Percentiles rank a stretch among this genome's conserved stretches.
Conservation (phyloP, 495 filamentous ascomycete species). For the Pyrenula aspistea region DNA sequence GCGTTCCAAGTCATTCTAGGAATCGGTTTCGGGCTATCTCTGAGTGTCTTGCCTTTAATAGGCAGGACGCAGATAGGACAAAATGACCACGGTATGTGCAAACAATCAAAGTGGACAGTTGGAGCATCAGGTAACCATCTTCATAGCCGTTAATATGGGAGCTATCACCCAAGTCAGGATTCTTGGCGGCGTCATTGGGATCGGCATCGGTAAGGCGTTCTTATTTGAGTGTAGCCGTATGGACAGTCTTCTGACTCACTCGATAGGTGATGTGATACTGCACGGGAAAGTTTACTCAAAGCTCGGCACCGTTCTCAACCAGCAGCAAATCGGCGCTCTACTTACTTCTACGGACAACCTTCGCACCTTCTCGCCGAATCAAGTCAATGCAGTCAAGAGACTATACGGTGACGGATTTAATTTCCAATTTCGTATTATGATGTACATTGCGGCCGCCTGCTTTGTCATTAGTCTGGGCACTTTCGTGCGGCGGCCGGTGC, state of each 20-base stretch:
- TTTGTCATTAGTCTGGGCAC: background rate
- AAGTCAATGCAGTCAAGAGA: background rate
- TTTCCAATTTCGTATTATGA: background rate
- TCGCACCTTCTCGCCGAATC: background rate
- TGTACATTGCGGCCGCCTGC: background rate
- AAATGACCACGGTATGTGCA: background rate
- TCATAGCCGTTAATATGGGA: conserved; percentile 32
- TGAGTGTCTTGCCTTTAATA: conserved; percentile 31
- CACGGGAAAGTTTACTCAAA: background rate
- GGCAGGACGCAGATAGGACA: background rate
- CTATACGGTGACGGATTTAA: background rate
- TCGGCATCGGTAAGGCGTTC: conserved; percentile 17
- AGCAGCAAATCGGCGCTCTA: background rate
- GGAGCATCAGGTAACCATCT: background rate
- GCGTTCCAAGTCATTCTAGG: conserved; percentile 38
- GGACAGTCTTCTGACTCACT: too few species aligned
- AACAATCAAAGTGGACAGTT: background rate
- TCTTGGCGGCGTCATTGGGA: conserved; percentile 36
- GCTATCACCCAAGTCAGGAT: conserved; percentile 37
- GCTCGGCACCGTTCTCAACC: background rate
- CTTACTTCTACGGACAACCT: background rate
- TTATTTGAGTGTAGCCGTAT: too few species aligned
- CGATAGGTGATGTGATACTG: background rate
- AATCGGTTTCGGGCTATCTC: conserved; percentile 33
- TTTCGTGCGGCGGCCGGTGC: background rate